Conservation (phyloP, 2,329 filamentous ascomycete species). For the Didymella arachidicola region DNA sequence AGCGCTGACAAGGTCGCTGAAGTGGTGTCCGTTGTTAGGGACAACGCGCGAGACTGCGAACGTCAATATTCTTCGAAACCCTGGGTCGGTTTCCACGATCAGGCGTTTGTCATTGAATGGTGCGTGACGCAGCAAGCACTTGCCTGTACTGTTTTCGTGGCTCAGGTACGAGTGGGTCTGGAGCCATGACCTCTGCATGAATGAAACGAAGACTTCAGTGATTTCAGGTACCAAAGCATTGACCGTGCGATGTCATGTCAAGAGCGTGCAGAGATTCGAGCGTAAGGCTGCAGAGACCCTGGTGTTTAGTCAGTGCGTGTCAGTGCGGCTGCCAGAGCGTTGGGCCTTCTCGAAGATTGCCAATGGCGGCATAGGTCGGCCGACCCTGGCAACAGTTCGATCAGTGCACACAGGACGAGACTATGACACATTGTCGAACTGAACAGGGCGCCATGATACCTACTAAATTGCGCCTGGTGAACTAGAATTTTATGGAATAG, state of each 20-base stretch:
- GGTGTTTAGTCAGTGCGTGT: slow-evolving; percentile 22
- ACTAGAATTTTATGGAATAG: neutral
- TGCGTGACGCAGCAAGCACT: slow-evolving; percentile 4
- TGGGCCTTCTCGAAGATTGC: slow-evolving; percentile 28
- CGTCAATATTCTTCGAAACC: neutral
- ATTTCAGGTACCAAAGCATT: slow-evolving; percentile 12
- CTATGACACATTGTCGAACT: slow-evolving; percentile 10
- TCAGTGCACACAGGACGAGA: slow-evolving; percentile 1
- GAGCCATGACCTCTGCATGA: neutral
- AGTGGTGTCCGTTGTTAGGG: neutral
- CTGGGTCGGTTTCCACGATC: neutral
- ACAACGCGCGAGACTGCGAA: neutral
- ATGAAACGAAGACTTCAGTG: slow-evolving; percentile 7
- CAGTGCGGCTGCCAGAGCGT: slow-evolving; percentile 13
- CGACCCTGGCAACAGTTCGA: neutral
- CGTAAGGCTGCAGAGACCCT: slow-evolving; percentile 23
- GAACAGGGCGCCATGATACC: neutral
- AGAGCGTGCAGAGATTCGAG: neutral
- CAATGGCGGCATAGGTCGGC: slow-evolving; percentile 16
- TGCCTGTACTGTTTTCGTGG: slow-evolving; percentile 5
- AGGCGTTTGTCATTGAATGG: slow-evolving; percentile 1
- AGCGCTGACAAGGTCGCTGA: neutral
- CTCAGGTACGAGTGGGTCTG: slow-evolving; percentile 4
- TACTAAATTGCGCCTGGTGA: neutral
- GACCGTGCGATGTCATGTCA: slow-evolving; percentile 3